These are phyloP conservation scores for Teunomyces stri DNA, from an alignment of 805 yeast species.

Conservation along the genomic window DNA sequence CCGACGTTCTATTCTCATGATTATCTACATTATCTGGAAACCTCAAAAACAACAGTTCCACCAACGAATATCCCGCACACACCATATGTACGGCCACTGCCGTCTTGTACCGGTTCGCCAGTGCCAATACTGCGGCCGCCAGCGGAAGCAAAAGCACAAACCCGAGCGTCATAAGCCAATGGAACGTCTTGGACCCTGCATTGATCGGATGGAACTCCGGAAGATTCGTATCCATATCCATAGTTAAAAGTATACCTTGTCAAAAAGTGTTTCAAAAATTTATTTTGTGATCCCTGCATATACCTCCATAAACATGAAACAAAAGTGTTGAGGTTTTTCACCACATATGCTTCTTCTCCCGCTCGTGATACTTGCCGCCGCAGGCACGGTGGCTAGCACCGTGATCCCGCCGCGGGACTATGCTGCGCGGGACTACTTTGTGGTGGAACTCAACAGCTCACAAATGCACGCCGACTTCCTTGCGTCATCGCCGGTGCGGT, in stretches of 20 bases:
- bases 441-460: slow-evolving; percentile 51
- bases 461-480: slow-evolving; percentile 30
- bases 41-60: slow-evolving; percentile 56
- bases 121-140: slow-evolving; percentile 49
- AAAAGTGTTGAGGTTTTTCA: neutral
- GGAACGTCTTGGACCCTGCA: slow-evolving; percentile 56
- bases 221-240: slow-evolving; percentile 29
- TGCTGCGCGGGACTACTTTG: slow-evolving; percentile 52
- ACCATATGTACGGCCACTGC: slow-evolving; percentile 47
- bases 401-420: slow-evolving; percentile 42
- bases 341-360: slow-evolving; percentile 3
- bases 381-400: slow-evolving; percentile 1
- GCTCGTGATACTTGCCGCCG: slow-evolving; percentile 1
- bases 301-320: neutral
- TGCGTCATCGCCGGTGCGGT: slow-evolving; percentile 19
- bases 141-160: slow-evolving; percentile 56
- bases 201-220: slow-evolving; percentile 44
- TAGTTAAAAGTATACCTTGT: neutral
- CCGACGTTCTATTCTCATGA: slow-evolving; percentile 64
- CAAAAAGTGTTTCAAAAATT: too few relatives aligned
- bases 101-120: slow-evolving; percentile 50
- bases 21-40: slow-evolving; percentile 62
- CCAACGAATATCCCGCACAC: slow-evolving; percentile 47
- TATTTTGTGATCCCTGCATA: neutral
- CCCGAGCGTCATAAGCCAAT: slow-evolving; percentile 56